Conservation (phyloP, 192 early-diverging fungal species). For the Backusella morwellensis region DNA sequence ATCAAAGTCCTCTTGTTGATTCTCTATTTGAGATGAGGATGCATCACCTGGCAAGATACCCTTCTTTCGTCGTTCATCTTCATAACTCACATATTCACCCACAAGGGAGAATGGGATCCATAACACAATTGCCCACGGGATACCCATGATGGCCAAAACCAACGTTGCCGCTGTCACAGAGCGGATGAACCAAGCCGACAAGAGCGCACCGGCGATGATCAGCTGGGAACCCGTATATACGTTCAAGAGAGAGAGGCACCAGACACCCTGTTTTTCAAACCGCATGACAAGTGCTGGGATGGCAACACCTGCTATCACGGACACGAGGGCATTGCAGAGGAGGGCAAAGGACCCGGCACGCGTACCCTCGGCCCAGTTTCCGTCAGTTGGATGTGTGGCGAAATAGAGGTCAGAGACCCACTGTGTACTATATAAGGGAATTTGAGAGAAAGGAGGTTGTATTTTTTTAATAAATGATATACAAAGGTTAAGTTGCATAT, state of each 20-base stretch:
- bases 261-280: conserved; percentile 8
- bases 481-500: conserved; percentile 33
- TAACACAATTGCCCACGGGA: conserved; percentile 84
- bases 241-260: conserved; percentile 43
- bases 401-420: conserved; percentile 66
- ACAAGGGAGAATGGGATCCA: conserved; percentile 95
- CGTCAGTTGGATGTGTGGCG: conserved; percentile 32
- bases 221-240: conserved; percentile 75
- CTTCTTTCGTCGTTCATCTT: conserved; percentile 38
- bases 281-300: conserved; percentile 50
- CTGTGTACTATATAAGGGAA: conserved; percentile 44
- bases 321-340: conserved; percentile 72
- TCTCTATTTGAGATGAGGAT: neutral
- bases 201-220: conserved; percentile 65
- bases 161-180: conserved; percentile 59
- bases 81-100: conserved; percentile 66
- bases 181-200: conserved; percentile 60
- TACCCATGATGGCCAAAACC: conserved; percentile 73
- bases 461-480: neutral
- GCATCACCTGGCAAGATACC: neutral
- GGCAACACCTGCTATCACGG: conserved; percentile 62
- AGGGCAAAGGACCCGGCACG: conserved; percentile 88
- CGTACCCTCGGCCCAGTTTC: conserved; percentile 53
- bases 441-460: neutral
- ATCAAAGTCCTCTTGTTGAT: conserved; percentile 36